Base-by-base conservation (phyloP, 1,284 basidiomycete genomes). In the Bondarzewia mesenterica region DNA sequence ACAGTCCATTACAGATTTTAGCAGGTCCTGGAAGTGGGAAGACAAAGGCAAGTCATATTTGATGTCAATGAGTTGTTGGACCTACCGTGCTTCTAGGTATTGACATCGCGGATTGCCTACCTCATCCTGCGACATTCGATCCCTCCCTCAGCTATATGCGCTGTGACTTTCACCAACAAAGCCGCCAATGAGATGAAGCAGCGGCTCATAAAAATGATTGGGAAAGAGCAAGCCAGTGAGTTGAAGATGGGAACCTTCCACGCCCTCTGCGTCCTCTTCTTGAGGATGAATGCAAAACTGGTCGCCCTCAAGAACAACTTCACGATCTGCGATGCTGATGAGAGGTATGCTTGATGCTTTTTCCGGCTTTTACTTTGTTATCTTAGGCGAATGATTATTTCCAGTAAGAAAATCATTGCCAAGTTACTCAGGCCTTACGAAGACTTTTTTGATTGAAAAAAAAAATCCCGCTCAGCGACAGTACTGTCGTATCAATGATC, bases 151-250 rank as follows among this genome's bases (percentile, higher is more conserved):
- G 71, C 80, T 41, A 86, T 91, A 65, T 86, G 83, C 53, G 85
- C 86, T 1, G 87, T 91, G 2, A 90, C 88, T 0, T 90, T 89
- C 63, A 89, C 87, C 5, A 93, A 93, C 70, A 93, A 93, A 66
- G 90, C 92, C 3, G 90, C 92, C 1, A 85, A 81, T 54, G 92
- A 95, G 68, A 93, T 95, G 92, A 77, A 79, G 51, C 73, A 80
- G 53, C 75, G 93, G 2, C 68, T 96, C 23, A 65, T 68, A 20
- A 77, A 74, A 51, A 68, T 94, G n/a, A 74, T 95, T 22, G 91
- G 91, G 3, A 72, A 77, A 40, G 65, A 77, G 20, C 61, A 64
- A 6, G 85, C 84, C 1, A 68, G 72, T 15, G 68, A 76, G 44
- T 70, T 95, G 27, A 75, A 83, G 54, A 69, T 78, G 80, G 88